These are phyloP conservation scores for Penicillium antarcticum DNA, from an alignment of 495 filamentous ascomycete genomes.

Conservation along the genomic window DNA sequence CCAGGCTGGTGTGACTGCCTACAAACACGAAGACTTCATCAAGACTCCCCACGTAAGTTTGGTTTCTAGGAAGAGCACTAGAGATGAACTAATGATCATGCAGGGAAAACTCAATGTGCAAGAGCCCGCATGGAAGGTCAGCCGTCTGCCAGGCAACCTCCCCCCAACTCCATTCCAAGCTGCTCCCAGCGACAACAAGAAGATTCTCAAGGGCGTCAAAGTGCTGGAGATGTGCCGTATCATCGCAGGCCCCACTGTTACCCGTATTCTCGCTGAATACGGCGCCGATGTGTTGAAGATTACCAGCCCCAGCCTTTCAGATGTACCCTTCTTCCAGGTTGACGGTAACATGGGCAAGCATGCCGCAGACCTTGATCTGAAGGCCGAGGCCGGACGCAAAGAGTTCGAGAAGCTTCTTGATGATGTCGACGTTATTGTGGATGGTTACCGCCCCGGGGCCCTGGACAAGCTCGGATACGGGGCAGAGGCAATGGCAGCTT, in stretches of 20 bases:
- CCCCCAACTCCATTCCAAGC: slow-evolving; percentile 53
- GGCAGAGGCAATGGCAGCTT: slow-evolving; percentile 43
- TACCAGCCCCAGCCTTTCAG: slow-evolving; percentile 62
- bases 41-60: slow-evolving; percentile 55
- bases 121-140: slow-evolving; percentile 54
- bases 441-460: slow-evolving; percentile 67
- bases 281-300: slow-evolving; percentile 68
- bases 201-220: slow-evolving; percentile 34
- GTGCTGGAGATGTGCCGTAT: slow-evolving; percentile 69
- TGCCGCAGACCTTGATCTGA: slow-evolving; percentile 57
- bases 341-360: slow-evolving; percentile 74
- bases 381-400: slow-evolving; percentile 45
- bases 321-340: slow-evolving; percentile 79
- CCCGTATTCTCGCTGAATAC: slow-evolving; percentile 63
- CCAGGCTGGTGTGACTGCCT: slow-evolving; percentile 65
- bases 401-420: slow-evolving; percentile 57
- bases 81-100: slow-evolving; percentile 12
- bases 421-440: slow-evolving; percentile 58
- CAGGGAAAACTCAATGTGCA: slow-evolving; percentile 47
- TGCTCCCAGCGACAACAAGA: slow-evolving; percentile 23
- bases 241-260: slow-evolving; percentile 58
- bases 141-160: slow-evolving; percentile 39
- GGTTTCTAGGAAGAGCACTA: slow-evolving; percentile 3
- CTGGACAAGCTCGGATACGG: slow-evolving; percentile 65
- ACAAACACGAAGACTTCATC: slow-evolving; percentile 64